Base-by-base conservation (phyloP, 2,329 filamentous ascomycete species). In the Shiraia bambusicola region DNA sequence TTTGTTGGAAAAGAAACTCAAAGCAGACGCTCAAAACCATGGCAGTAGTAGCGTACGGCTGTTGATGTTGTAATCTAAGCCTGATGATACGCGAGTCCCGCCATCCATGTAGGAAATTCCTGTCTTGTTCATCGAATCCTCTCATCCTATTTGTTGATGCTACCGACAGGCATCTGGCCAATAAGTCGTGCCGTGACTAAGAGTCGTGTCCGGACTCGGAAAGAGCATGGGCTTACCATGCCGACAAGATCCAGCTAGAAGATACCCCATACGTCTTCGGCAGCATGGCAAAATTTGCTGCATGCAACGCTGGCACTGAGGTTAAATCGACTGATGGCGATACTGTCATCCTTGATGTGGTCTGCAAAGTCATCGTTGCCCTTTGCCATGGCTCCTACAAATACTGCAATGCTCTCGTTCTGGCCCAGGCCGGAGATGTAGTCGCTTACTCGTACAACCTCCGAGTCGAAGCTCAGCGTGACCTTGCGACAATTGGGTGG, bases 251-350 rank as follows among this genome's bases (percentile, higher is more conserved):
- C 33, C 36, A 30, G 28, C 78, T 83, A 98, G 62, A 96, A 81
- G 58, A 98, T 87, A 65, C 88, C 84, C 93, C 93, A 98, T 26
- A 86, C 86, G 69, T 98, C 93, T 73, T 98, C 93, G 30, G 91
- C 92, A 28, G 92, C 93, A 72, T 98, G 93, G 72, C 93, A 97
- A 77, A 98, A 97, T 72, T 97, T 98, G 82, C 92, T 96, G 79
- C 93, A 98, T 30, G 93, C 92, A 49, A 98, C 93, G 75, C 92
- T 97, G 48, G 93, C 93, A 64, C 89, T 95, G 50, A 98, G 79
- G 65, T 91, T 95, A 79, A 88, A 98, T 72, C 96, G 95, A 78
- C 92, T 97, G 74, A 98, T 97, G 59, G 87, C 89, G 66, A 98
- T 97, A 63, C 94, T 88, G 73, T 98, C 93, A 66, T 97, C 92